These are phyloP conservation scores for Porphyrellus cyaneotinctus DNA, from an alignment of 768 basidiomycete genomes.

Conservation along the genomic window DNA sequence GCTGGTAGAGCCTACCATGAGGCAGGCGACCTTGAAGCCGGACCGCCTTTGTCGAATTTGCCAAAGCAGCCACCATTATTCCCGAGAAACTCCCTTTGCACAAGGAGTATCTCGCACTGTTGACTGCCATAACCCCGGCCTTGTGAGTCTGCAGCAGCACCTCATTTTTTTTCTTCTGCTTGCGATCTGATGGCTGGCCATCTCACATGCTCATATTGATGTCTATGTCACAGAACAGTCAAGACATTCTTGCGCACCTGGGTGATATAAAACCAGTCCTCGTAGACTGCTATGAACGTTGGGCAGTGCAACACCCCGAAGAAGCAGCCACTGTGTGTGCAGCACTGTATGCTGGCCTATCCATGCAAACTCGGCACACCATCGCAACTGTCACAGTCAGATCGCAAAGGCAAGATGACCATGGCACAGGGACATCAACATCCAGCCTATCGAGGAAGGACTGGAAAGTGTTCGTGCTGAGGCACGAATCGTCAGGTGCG, in stretches of 20 bases:
- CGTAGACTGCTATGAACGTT: slow-evolving; percentile 61
- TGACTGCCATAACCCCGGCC: slow-evolving; percentile 62
- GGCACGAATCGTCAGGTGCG: slow-evolving; percentile 76
- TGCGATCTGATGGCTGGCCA: slow-evolving; percentile 1
- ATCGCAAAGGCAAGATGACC: slow-evolving; percentile 86
- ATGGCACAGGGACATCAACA: slow-evolving; percentile 91
- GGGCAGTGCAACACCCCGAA: slow-evolving; percentile 45
- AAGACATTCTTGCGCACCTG: slow-evolving; percentile 65
- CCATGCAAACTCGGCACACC: slow-evolving; percentile 22
- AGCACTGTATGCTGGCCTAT: slow-evolving; percentile 17
- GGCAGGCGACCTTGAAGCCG: slow-evolving; percentile 57
- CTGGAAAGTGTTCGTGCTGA: slow-evolving; percentile 77
- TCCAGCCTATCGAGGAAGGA: slow-evolving; percentile 71
- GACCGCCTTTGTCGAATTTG: slow-evolving; percentile 71
- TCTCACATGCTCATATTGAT: neutral
- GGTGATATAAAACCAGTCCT: too few relatives aligned
- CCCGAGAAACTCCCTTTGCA: slow-evolving; percentile 76
- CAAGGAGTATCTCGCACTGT: slow-evolving; percentile 53
- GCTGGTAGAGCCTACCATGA: slow-evolving; percentile 46
- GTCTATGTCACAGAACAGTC: slow-evolving; percentile 53
- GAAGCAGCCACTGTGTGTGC: slow-evolving; percentile 25
- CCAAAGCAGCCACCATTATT: slow-evolving; percentile 71
- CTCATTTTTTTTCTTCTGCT: neutral
- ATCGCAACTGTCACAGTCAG: slow-evolving; percentile 49
- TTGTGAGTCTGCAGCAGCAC: slow-evolving; percentile 49